These are phyloP conservation scores for Umbilicaria muhlenbergii DNA, from an alignment of 495 filamentous ascomycete genomes.

Conservation along the genomic window DNA sequence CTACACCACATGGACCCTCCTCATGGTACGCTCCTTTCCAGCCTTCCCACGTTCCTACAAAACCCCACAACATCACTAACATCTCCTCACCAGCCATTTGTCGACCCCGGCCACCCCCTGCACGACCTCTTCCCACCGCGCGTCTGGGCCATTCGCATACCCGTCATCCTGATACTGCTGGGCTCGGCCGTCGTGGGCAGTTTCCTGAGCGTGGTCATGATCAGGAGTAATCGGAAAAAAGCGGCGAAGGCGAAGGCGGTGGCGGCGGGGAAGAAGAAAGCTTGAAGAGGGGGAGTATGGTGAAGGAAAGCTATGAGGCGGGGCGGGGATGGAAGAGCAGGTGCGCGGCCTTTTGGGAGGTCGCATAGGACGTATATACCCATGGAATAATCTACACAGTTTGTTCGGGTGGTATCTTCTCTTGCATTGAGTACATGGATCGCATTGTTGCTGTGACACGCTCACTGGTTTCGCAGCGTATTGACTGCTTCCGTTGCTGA, in stretches of 20 bases:
- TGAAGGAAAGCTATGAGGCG: neutral
- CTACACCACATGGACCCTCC: conserved; percentile 94
- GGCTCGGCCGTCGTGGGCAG: conserved; percentile 89
- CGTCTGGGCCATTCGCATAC: conserved; percentile 97
- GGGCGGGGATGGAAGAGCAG: too few relatives aligned
- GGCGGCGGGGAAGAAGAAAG: conserved; percentile 53
- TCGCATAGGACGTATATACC: too few relatives aligned
- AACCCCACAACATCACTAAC: too few relatives aligned
- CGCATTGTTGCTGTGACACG: too few relatives aligned
- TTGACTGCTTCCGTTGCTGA: too few relatives aligned
- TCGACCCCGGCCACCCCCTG: conserved; percentile 83
- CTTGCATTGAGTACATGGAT: too few relatives aligned
- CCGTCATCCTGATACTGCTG: conserved; percentile 86
- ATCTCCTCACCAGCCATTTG: conserved; percentile 61
- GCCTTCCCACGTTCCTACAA: neutral
- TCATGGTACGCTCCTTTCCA: conserved; percentile 52
- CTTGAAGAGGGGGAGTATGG: conserved; percentile 27
- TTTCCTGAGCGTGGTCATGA: conserved; percentile 96
- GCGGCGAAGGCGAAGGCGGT: conserved; percentile 75
- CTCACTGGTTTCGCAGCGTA: too few relatives aligned
- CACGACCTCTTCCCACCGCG: conserved; percentile 93
- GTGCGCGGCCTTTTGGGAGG: too few relatives aligned
- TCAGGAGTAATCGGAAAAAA: conserved; percentile 95
- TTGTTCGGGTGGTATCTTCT: too few relatives aligned
- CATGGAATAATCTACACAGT: too few relatives aligned